Percentiles rank a stretch among this genome's conserved stretches.
phyloP scores from a whole-genome alignment of 2,329 filamentous ascomycete species.

The Phaeosphaeriaceae sp. region DNA sequence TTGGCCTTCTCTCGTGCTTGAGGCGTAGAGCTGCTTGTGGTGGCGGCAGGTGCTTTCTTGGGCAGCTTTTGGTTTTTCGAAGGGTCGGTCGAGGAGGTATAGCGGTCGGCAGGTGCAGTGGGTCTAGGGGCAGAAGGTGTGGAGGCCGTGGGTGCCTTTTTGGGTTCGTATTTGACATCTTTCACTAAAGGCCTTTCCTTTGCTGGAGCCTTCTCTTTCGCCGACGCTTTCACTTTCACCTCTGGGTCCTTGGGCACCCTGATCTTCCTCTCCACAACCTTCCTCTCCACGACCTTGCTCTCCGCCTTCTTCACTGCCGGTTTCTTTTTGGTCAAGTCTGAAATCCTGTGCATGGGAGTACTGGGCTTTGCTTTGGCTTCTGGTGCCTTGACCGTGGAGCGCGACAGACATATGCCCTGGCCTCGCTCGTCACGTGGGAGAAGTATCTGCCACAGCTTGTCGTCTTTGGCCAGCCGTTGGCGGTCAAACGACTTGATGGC shows the following conservation, averaged over 20 bases:
- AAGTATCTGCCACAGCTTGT: constrained; percentile 68
- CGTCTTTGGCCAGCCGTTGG: constrained; percentile 63
- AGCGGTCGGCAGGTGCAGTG: constrained; percentile 26
- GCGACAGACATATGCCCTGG: constrained; percentile 66
- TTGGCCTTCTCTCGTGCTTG: constrained; percentile 32
- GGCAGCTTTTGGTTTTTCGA: constrained; percentile 27
- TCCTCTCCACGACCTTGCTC: constrained; percentile 53
- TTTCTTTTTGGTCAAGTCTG: constrained; percentile 54
- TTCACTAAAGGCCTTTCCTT: constrained; percentile 31
- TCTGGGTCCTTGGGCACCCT: constrained; percentile 19
- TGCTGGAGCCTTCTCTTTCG: constrained; percentile 31
- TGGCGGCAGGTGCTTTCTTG: constrained; percentile 35
- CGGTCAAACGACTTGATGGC: constrained; percentile 69
- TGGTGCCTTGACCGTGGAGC: constrained; percentile 59
- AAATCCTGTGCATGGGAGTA: constrained; percentile 44
- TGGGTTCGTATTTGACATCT: constrained; percentile 30
- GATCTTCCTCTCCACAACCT: constrained; percentile 42
- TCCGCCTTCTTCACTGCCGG: constrained; percentile 50
- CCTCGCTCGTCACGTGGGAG: constrained; percentile 66
- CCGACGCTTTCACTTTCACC: constrained; percentile 30
- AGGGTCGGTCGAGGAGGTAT: constrained; percentile 26
- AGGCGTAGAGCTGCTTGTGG: constrained; percentile 32
- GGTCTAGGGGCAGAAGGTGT: constrained; percentile 25
- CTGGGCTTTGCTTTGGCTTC: constrained; percentile 45
- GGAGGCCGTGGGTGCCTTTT: constrained; percentile 25